Conservation (phyloP, 2,329 filamentous ascomycete species). For the Colletotrichum spinosum region DNA sequence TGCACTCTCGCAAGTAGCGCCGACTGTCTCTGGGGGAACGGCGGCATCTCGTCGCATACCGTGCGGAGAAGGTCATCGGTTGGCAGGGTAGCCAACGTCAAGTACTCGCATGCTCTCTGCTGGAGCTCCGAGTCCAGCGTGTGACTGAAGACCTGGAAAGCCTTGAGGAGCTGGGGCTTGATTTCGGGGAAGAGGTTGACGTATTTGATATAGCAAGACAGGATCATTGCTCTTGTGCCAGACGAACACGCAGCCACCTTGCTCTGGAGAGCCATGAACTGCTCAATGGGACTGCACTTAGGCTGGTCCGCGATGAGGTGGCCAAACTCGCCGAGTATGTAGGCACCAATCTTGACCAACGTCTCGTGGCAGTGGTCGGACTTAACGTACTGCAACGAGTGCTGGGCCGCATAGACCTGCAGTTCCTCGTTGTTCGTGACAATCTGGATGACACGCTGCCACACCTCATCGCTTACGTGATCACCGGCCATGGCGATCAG, state of each 20-base stretch:
- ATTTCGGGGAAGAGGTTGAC: conserved; percentile 99
- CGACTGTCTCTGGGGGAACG: conserved; percentile 94
- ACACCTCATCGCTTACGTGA: conserved; percentile 98
- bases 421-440: conserved; percentile 99
- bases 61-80: conserved; percentile 93
- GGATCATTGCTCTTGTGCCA: conserved; percentile 89
- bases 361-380: conserved; percentile 96
- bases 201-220: conserved; percentile 97
- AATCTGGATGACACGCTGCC: conserved; percentile 98
- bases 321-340: conserved; percentile 95
- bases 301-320: conserved; percentile 94
- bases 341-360: conserved; percentile 96
- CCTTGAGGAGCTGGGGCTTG: conserved; percentile 90
- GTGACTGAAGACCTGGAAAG: conserved; percentile 93
- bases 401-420: conserved; percentile 95
- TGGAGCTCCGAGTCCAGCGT: conserved; percentile 95
- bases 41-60: conserved; percentile 98
- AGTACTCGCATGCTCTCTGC: conserved; percentile 95
- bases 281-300: conserved; percentile 95
- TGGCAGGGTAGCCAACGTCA: conserved; percentile 84
- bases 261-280: conserved; percentile 90
- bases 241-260: conserved; percentile 93
- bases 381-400: conserved; percentile 92
- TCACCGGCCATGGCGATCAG: conserved; percentile 97
- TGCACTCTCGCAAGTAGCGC: conserved; percentile 92